Evolutionary conservation across 2,329 filamentous ascomycete species (phyloP).

Genomic region (Ceratocystis eucalypticola): DNA sequence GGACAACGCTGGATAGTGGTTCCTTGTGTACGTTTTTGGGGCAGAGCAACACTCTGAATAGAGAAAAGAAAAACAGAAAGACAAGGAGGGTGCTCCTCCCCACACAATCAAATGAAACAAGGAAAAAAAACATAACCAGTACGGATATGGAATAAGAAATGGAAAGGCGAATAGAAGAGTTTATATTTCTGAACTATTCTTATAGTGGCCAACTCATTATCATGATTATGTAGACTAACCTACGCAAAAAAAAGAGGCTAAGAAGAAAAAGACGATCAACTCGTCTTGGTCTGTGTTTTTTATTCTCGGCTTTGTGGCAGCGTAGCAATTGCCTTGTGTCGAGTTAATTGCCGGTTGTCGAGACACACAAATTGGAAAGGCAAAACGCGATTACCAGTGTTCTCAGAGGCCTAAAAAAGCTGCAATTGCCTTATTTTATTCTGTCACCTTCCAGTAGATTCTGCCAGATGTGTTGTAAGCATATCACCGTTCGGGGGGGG

Average conservation of each 20-base stretch:
- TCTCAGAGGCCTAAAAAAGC: neutral
- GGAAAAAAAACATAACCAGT: neutral
- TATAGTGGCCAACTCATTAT: too few relatives aligned
- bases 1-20: conserved; percentile 13
- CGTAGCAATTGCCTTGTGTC: neutral
- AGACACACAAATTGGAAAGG: too few relatives aligned
- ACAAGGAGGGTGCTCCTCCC: neutral
- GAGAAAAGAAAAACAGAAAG: neutral
- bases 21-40: conserved; percentile 9
- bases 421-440: neutral
- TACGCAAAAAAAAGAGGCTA: neutral
- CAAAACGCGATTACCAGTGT: neutral
- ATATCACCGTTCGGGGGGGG: too few relatives aligned
- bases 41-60: neutral
- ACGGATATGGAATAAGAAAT: neutral
- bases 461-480: neutral
- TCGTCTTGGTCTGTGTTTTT: neutral
- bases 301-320: neutral
- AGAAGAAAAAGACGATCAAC: neutral
- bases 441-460: neutral
- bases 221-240: too few relatives aligned
- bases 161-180: neutral
- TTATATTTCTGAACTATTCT: too few relatives aligned
- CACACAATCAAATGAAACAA: neutral
- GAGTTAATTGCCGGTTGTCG: neutral